These are phyloP conservation scores for Microbotryum intermedium DNA, from an alignment of 1,284 basidiomycete genomes.

Conservation along the genomic window DNA sequence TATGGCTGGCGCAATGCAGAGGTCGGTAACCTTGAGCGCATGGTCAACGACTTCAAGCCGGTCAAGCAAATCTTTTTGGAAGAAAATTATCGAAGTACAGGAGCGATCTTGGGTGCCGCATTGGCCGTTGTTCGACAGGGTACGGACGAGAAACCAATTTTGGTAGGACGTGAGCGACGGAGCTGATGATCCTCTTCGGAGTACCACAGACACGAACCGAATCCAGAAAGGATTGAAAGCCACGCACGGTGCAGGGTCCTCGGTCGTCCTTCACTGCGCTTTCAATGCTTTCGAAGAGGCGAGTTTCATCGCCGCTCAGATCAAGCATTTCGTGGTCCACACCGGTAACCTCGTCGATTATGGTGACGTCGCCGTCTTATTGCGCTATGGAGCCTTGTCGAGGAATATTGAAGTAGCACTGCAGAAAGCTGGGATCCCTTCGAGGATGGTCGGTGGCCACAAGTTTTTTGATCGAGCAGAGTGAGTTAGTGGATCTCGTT, in stretches of 20 bases:
- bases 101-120: conserved; percentile 63
- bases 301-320: conserved; percentile 64
- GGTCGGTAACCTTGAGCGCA: conserved; percentile 65
- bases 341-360: conserved; percentile 64
- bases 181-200: not conserved
- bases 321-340: conserved; percentile 64
- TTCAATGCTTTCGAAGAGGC: conserved; percentile 51
- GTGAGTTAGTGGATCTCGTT: conserved; percentile 36
- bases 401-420: conserved; percentile 67
- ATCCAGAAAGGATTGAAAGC: conserved; percentile 69
- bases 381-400: conserved; percentile 76
- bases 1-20: conserved; percentile 87
- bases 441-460: conserved; percentile 66
- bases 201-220: conserved; percentile 54
- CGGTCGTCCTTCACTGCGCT: conserved; percentile 48
- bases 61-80: conserved; percentile 67
- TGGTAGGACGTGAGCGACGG: too few relatives aligned
- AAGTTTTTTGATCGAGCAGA: conserved; percentile 78
- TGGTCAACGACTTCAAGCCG: conserved; percentile 54
- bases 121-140: conserved; percentile 75
- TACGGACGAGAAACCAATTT: conserved; percentile 32
- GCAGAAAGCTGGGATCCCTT: conserved; percentile 68
- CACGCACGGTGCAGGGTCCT: conserved; percentile 54
- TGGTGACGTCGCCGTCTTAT: conserved; percentile 69
- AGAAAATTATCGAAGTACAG: conserved; percentile 81